Evolutionary conservation across 805 yeast species (phyloP).

Genomic region (Metschnikowia lochheadii): DNA sequence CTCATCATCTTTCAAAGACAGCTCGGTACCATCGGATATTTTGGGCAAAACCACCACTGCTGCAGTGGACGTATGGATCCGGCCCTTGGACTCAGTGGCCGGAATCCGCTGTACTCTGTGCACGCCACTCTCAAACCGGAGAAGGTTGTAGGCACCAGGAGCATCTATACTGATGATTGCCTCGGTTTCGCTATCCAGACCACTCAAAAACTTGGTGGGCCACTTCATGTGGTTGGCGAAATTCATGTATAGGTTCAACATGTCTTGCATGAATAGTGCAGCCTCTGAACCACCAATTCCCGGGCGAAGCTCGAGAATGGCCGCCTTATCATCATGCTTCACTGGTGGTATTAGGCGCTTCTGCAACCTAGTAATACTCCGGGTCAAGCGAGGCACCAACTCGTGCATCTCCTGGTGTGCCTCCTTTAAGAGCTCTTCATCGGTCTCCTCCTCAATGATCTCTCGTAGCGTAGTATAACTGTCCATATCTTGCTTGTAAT

Average conservation of each 20-base stretch:
- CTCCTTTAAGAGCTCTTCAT: constrained; percentile 41
- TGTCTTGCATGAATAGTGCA: constrained; percentile 74
- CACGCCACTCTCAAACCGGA: constrained; percentile 89
- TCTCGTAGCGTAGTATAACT: constrained; percentile 25
- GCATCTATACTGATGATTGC: constrained; percentile 63
- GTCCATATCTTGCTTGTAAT: constrained; percentile 25
- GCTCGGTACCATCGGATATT: constrained; percentile 53
- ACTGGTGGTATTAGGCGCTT: constrained; percentile 68
- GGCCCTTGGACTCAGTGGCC: constrained; percentile 86
- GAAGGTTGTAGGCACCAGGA: constrained; percentile 68
- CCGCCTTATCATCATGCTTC: constrained; percentile 69
- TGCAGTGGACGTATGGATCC: constrained; percentile 94
- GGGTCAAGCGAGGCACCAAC: constrained; percentile 42
- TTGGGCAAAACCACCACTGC: constrained; percentile 93
- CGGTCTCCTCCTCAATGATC: constrained; percentile 21
- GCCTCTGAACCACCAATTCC: constrained; percentile 98
- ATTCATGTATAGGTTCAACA: constrained; percentile 74
- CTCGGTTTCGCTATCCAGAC: constrained; percentile 71
- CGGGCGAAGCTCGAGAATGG: constrained; percentile 82
- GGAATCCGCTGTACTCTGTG: constrained; percentile 96
- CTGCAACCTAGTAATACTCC: constrained; percentile 46
- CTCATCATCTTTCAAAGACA: constrained; percentile 48
- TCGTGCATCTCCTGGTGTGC: constrained; percentile 58
- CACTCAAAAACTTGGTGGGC: constrained; percentile 59
- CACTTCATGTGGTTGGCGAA: constrained; percentile 65